Conservation (phyloP, 768 basidiomycete species). For the Flagelloscypha sp. region DNA sequence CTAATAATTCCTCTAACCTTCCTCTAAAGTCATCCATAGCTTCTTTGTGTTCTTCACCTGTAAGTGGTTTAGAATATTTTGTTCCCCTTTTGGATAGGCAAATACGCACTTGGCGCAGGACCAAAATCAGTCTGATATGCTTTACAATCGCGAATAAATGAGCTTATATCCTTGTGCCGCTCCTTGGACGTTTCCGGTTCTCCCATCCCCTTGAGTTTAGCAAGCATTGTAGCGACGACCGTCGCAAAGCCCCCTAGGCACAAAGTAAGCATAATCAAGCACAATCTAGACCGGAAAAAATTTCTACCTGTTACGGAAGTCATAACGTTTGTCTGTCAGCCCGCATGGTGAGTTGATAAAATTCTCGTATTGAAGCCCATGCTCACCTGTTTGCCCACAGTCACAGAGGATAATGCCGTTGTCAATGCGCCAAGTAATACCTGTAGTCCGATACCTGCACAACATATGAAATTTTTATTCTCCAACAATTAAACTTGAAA, state of each 20-base stretch:
- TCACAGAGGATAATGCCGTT: slow-evolving; percentile 50
- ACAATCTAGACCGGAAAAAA: not conserved
- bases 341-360: slow-evolving; percentile 1
- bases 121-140: slow-evolving; percentile 55
- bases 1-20: slow-evolving; percentile 41
- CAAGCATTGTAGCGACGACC: slow-evolving; percentile 63
- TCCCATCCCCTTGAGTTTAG: slow-evolving; percentile 57
- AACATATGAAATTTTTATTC: no score
- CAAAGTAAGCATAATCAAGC: slow-evolving; percentile 1
- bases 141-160: slow-evolving; percentile 54
- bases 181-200: slow-evolving; percentile 60
- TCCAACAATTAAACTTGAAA: no score
- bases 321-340: slow-evolving; percentile 24
- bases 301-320: slow-evolving; percentile 29
- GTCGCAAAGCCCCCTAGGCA: slow-evolving; percentile 55
- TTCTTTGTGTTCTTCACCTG: slow-evolving; percentile 26
- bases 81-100: no score
- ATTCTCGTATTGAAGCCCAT: not conserved
- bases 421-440: slow-evolving; percentile 59
- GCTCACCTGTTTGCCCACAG: slow-evolving; percentile 32
- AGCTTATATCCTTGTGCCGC: slow-evolving; percentile 53
- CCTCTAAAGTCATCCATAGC: slow-evolving; percentile 27
- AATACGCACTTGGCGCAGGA: no score
- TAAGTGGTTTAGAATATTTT: no score
- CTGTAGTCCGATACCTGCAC: slow-evolving; percentile 33